Evolutionary conservation across 2,329 filamentous ascomycete species (phyloP), one percentile per base, ranked within the genome.

Genomic region (Capronia coronata): DNA sequence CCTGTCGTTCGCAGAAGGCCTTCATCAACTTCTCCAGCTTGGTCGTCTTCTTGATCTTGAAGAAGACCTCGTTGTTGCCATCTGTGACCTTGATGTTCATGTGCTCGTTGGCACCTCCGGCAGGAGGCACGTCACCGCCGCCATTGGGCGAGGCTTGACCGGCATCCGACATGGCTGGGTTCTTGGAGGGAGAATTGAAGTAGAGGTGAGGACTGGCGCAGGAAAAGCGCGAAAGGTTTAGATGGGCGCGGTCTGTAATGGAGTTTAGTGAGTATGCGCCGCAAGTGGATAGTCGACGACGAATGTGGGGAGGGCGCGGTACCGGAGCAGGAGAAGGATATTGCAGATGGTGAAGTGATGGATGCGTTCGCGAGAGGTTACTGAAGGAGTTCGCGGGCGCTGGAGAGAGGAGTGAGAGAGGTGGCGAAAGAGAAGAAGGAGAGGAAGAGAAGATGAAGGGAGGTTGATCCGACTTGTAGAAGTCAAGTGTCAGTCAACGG

Each of bases 11-110:
- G 70, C 93, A 98, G 69, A 97, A 98, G 16, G 93, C 93, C 55
- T 88, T 85, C 93, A 98, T 98, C 48, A 98, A 77, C 76, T 98
- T 98, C 73, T 95, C 93, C 1, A 98, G 80, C 68, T 89, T 87
- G 1, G 93, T 98, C 18, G 85, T 89, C 30, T 90, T 82, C 83
- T 98, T 98, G 75, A 98, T 98, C 77, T 98, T 98, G 77, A 98
- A 98, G 71, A 97, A 98, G 63, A 98, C 91, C 68, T 98, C 93
- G 68, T 98, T 98, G 75, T 96, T 96, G 74, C 94, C 96, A 63
- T 98, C 93, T 0, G 93, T 97, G 11, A 98, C 93, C 69, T 98
- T 98, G 74, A 98, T 97, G 73, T 98, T 98, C 3, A 98, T 76
- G 70, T 98, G 93, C 72, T 97, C 91, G 23, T 74, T 74, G 48